Base-by-base conservation (phyloP, 2,329 filamentous ascomycete species). In the Cladosporium halotolerans region DNA sequence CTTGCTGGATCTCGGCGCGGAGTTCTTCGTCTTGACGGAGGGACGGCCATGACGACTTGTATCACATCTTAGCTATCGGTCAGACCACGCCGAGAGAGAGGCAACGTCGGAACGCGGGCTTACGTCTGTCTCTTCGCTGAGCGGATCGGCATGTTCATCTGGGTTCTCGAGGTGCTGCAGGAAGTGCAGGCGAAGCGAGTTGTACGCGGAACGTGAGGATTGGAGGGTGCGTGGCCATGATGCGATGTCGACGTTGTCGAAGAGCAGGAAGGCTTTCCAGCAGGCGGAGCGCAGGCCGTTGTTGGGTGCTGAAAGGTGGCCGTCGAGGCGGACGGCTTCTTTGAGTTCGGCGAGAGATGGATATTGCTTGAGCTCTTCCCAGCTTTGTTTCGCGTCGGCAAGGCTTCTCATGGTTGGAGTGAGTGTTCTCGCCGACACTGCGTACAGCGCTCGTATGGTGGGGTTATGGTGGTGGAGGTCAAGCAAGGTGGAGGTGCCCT, bases 251-350 rank as follows among this genome's bases (percentile, higher is more conserved):
- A 84, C 73, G 48, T 80, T 79, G 58, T 85, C 82, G 66, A 90
- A 92, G 31, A 96, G 76, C 43, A 96, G 75, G 68, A 96, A 95
- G 36, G 82, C 81, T 82, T 96, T 96, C 92, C 92, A 97, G 70
- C 87, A 95, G 36, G 95, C 79, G 3, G 92, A 96, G 53, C 91
- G 83, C 59, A 90, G 81, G 11, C 89, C 89, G 28, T 52, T 53
- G 38, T 46, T 60, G 44, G 52, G 45, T 38, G 41, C 52, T 44
- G 48, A 51, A 31, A 51, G 11, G 18, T 49, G 38, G n/a, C 44
- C 57, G 18, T 63, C 59, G 19, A 66, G 55, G 4, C 63, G 66
- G 8, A 67, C 63, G 9, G 63, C 62, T 33, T 62, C 59, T 40
- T 62, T 65, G 28, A 70, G 62, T 6, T 67, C 63, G 32, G 58